Evolutionary conservation across 2,329 filamentous ascomycete species (phyloP).

Genomic region (Remersonia thermophila): DNA sequence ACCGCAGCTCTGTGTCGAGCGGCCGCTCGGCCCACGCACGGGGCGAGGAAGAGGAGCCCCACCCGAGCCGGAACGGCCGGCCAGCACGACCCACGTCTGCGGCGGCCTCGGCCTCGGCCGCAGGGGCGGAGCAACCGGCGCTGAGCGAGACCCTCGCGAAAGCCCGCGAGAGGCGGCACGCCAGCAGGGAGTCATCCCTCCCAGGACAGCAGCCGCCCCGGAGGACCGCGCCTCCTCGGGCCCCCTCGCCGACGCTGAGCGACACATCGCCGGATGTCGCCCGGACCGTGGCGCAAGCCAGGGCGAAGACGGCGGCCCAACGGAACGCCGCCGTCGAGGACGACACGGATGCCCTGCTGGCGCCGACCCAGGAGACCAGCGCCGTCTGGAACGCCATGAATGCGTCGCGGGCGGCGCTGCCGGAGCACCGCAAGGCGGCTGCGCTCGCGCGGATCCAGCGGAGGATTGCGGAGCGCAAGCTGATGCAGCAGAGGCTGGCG

Average conservation of each 20-base stretch:
- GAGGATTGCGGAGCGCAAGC: slow-evolving; percentile 37
- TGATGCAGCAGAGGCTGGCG: slow-evolving; percentile 23
- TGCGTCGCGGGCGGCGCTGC: slow-evolving; percentile 31
- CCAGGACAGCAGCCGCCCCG: too few relatives aligned
- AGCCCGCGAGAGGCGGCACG: too few relatives aligned
- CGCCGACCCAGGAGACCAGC: slow-evolving; percentile 22
- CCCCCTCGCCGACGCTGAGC: too few relatives aligned
- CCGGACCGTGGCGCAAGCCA: too few relatives aligned
- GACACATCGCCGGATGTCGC: too few relatives aligned
- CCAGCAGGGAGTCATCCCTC: too few relatives aligned
- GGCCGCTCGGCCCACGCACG: slow-evolving; percentile 8
- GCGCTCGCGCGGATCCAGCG: slow-evolving; percentile 43
- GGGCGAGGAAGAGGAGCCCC: neutral
- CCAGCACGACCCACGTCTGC: too few relatives aligned
- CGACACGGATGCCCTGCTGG: slow-evolving; percentile 34
- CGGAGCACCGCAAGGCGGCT: slow-evolving; percentile 40
- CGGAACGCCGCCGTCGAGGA: slow-evolving; percentile 14
- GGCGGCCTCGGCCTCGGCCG: too few relatives aligned
- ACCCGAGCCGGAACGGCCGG: neutral
- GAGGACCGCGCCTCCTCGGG: too few relatives aligned
- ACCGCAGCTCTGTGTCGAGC: slow-evolving; percentile 12
- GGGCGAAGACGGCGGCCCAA: too few relatives aligned
- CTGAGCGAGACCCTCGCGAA: too few relatives aligned
- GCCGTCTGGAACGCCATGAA: slow-evolving; percentile 24
- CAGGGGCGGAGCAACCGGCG: too few relatives aligned